Evolutionary conservation across 164 flowering plant species (phyloP), one percentile per base, ranked within the genome.

Genomic region (Dillenia turbinata): DNA sequence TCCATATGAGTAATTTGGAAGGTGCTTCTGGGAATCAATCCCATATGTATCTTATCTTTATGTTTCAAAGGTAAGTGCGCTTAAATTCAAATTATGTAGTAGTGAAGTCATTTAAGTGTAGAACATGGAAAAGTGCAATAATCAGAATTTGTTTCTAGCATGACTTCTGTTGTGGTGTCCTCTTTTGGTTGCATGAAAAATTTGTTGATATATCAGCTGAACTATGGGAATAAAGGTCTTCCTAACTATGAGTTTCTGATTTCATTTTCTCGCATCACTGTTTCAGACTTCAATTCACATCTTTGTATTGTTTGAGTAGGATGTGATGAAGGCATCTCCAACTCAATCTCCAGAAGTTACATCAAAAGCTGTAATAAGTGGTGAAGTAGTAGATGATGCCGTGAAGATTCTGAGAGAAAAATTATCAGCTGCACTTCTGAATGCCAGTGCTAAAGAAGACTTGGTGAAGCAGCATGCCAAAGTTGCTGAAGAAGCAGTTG

Each of bases 361-460:
- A 9, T 85, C 86, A 12, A 86, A 78, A 66, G 75, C 75, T 54
- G 47, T 66, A 19, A 47, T 62, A 5, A 65, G 49, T 15, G 71
- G 63, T 54, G 87, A 78, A 67, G 89, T 81, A 59, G 66, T 62
- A 22, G 66, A 69, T 63, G 85, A 83, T 54, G 69, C 47, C 40
- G 63, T 80, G 66, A 84, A 69, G 73, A 74, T 61, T 69, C 73
- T 87, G 63, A 77, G 75, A 26, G 86, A 85, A 70, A 90, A 81
- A 66, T 70, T 92, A 61, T 84, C 95, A 50, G 92, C 91, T 71
- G 97, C 96, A 59, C 85, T 87, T 63, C 68, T 75, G 43, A 85
- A 83, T 69, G 80, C 84, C 52, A 84, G 80, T 62, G 96, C 88
- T 13, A 82, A 85, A 69, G 86, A 85, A 64, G 86, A 82, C 60